These are phyloP conservation scores for Hypoxylon trugodes DNA, from an alignment of 495 filamentous ascomycete species.

Conservation along the genomic window DNA sequence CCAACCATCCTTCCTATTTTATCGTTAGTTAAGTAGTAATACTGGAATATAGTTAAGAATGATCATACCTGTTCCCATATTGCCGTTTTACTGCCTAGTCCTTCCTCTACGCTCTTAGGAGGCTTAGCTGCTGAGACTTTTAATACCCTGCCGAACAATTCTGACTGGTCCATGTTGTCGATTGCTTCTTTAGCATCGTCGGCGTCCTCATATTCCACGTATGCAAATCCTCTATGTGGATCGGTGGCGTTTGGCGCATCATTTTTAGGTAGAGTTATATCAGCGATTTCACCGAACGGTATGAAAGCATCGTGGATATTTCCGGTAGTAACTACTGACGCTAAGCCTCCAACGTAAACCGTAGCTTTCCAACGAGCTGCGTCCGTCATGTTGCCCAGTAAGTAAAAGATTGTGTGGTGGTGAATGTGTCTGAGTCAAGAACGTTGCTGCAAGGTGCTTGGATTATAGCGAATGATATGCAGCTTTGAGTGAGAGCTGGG, in stretches of 20 bases:
- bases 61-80: constrained; percentile 93
- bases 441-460: neutral
- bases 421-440: neutral
- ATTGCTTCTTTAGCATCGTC: constrained; percentile 94
- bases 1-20: constrained; percentile 86
- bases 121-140: constrained; percentile 92
- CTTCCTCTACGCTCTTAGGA: constrained; percentile 86
- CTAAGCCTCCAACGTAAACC: constrained; percentile 89
- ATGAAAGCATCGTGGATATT: constrained; percentile 90
- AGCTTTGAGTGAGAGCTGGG: too few relatives aligned
- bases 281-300: constrained; percentile 92
- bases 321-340: constrained; percentile 74
- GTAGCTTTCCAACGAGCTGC: constrained; percentile 85
- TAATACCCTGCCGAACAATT: constrained; percentile 92
- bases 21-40: constrained; percentile 42
- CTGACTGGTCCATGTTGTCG: constrained; percentile 98
- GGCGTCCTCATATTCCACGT: constrained; percentile 90
- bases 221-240: constrained; percentile 90
- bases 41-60: constrained; percentile 6
- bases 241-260: constrained; percentile 74
- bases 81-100: constrained; percentile 91
- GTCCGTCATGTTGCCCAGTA: constrained; percentile 71
- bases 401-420: constrained; percentile 10
- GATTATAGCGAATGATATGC: too few relatives aligned
- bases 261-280: constrained; percentile 87